Percentiles rank a stretch among this genome's conserved stretches.
Conservation (phyloP, 768 basidiomycete species). For the Suillus fuscotomentosus region DNA sequence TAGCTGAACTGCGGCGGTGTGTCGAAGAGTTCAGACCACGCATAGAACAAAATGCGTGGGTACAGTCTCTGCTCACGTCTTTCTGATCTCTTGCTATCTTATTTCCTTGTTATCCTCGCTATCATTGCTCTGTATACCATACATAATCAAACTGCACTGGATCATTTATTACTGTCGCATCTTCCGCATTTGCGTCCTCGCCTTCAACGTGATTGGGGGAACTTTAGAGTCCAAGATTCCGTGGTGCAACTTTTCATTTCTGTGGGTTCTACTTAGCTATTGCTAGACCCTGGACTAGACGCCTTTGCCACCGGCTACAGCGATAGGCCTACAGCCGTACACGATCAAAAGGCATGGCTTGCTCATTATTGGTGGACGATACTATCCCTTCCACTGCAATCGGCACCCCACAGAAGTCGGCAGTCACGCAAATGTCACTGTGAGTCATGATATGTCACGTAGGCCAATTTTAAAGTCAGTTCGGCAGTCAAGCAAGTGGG, state of each 20-base stretch:
- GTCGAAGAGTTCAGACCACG: constrained; percentile 63
- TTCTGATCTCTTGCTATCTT: constrained; percentile 23
- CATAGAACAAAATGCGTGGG: constrained; percentile 81
- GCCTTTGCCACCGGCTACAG: no score
- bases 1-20: constrained; percentile 52
- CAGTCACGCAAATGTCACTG: no score
- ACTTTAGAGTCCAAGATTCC: background rate
- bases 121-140: constrained; percentile 3
- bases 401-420: no score
- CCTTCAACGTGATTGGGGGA: background rate
- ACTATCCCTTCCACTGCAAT: no score
- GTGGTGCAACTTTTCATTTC: background rate
- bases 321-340: no score
- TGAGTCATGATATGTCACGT: no score
- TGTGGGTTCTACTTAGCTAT: no score
- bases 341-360: no score
- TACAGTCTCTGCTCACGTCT: constrained; percentile 54
- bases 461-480: no score
- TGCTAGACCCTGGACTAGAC: no score
- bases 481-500: no score
- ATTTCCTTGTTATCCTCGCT: background rate
- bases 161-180: background rate
- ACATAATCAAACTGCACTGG: background rate
- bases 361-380: no score
- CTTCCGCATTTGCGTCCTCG: background rate